Evolutionary conservation across 495 filamentous ascomycete species (phyloP).

Genomic region (Daldinia childiae): DNA sequence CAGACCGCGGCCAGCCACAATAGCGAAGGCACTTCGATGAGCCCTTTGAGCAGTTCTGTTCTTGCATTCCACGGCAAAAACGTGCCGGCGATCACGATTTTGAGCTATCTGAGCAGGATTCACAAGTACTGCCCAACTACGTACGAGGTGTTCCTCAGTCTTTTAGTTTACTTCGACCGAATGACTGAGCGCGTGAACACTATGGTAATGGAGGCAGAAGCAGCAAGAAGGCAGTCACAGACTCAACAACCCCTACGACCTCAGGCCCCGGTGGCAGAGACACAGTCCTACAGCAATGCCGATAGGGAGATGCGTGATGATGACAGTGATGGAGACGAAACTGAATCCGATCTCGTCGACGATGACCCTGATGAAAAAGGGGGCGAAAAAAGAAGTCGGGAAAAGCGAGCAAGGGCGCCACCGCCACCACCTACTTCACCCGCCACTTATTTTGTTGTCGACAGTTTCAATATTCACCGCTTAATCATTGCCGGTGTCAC

Average conservation of each 20-base stretch:
- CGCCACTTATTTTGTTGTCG: conserved; percentile 89
- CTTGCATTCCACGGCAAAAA: conserved; percentile 99
- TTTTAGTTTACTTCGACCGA: conserved; percentile 97
- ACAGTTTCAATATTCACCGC: conserved; percentile 99
- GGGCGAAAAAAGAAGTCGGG: conserved; percentile 11
- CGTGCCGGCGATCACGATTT: conserved; percentile 94
- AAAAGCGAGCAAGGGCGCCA: conserved; percentile 42
- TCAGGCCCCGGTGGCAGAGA: conserved; percentile 4
- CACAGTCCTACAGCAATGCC: conserved; percentile 3
- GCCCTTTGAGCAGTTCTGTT: conserved; percentile 84
- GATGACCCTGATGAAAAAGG: conserved; percentile 49
- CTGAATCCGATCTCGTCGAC: conserved; percentile 54
- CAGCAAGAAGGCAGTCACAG: conserved; percentile 44
- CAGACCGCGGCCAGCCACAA: conserved; percentile 58
- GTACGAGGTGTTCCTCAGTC: conserved; percentile 95
- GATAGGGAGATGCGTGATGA: conserved; percentile 53
- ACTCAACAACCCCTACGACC: conserved; percentile 35
- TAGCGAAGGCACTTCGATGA: conserved; percentile 72
- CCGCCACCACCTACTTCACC: conserved; percentile 53
- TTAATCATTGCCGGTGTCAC: conserved; percentile 97
- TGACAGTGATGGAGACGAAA: conserved; percentile 47
- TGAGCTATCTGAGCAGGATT: conserved; percentile 95
- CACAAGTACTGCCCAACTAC: conserved; percentile 99
- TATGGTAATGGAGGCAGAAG: conserved; percentile 58
- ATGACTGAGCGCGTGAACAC: conserved; percentile 97